These are phyloP conservation scores for Anthoceros angustus DNA, from an alignment of 225 moss, liverwort and hornwort genomes.

Conservation along the genomic window DNA sequence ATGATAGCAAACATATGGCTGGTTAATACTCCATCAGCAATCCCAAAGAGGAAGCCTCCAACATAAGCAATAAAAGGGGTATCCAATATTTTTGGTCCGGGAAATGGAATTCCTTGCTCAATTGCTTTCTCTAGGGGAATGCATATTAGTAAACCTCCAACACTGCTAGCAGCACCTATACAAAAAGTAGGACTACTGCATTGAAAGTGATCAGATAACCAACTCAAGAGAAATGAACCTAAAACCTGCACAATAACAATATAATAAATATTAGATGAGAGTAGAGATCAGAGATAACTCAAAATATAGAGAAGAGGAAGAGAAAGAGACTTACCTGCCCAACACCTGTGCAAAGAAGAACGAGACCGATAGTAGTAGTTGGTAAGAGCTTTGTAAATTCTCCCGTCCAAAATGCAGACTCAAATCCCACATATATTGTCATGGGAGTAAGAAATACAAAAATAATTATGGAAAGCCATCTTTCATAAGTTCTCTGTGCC, in stretches of 20 bases:
- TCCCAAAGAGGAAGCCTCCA: constrained; percentile 11
- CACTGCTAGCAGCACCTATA: constrained; percentile 10
- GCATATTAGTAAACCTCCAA: constrained; percentile 9
- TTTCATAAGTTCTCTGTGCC: no score
- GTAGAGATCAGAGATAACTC: background rate
- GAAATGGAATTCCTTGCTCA: constrained; percentile 5
- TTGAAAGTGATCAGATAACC: background rate
- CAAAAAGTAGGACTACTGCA: constrained; percentile 5
- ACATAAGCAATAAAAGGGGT: constrained; percentile 11
- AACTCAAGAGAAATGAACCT: background rate
- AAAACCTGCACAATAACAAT: background rate
- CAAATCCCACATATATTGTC: constrained; percentile 12
- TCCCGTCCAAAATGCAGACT: constrained; percentile 15
- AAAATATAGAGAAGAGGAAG: background rate
- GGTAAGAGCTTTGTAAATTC: constrained; percentile 15
- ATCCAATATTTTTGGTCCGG: constrained; percentile 4
- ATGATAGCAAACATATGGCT: constrained; percentile 11
- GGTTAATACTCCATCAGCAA: constrained; percentile 15
- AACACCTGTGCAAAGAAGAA: constrained; percentile 3
- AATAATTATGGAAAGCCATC: background rate
- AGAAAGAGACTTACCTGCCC: background rate
- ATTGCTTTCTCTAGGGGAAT: constrained; percentile 7
- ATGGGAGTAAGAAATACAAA: constrained; percentile 12
- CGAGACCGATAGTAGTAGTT: constrained; percentile 8
- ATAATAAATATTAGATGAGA: background rate